Evolutionary conservation across 345 rosid genomes (phyloP).

Genomic region (Salix caprea): DNA sequence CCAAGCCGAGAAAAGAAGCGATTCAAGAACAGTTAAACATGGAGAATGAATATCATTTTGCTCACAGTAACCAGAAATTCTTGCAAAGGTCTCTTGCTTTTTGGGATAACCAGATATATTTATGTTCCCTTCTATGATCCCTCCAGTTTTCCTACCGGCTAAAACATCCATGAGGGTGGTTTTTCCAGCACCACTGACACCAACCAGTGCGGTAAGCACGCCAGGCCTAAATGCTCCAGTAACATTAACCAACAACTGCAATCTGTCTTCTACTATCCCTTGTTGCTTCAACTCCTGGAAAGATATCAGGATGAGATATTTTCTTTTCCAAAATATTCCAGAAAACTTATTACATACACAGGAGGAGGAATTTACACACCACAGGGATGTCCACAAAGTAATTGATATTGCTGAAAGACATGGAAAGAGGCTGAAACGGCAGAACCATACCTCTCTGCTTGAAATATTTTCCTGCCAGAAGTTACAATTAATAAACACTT

Average conservation of each 20-base stretch:
- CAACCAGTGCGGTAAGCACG: constrained; percentile 91
- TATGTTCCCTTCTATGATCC: constrained; percentile 77
- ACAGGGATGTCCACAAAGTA: constrained; percentile 84
- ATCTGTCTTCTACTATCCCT: constrained; percentile 71
- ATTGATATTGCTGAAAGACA: constrained; percentile 82
- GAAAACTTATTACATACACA: background rate
- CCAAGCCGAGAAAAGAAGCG: constrained; percentile 93
- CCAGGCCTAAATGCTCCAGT: constrained; percentile 95
- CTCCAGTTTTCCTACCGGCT: constrained; percentile 97
- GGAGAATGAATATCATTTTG: constrained; percentile 98
- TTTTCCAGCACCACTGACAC: constrained; percentile 98
- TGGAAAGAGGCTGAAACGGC: constrained; percentile 93
- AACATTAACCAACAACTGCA: constrained; percentile 80
- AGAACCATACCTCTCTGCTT: constrained; percentile 95
- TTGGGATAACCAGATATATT: constrained; percentile 84
- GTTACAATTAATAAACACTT: constrained; percentile 8
- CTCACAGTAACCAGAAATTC: constrained; percentile 97
- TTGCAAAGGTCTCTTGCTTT: constrained; percentile 90
- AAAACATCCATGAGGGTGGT: constrained; percentile 99
- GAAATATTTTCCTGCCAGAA: constrained; percentile 70
- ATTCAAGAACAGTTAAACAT: constrained; percentile 80
- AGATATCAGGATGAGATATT: constrained; percentile 12
- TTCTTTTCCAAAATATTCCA: constrained; percentile 12
- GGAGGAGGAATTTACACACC: constrained; percentile 42
- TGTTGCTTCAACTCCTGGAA: constrained; percentile 89